Percentiles rank a stretch among this genome's conserved stretches.
Conservation (phyloP, 257 asterid species). For the Fraxinus americana region DNA sequence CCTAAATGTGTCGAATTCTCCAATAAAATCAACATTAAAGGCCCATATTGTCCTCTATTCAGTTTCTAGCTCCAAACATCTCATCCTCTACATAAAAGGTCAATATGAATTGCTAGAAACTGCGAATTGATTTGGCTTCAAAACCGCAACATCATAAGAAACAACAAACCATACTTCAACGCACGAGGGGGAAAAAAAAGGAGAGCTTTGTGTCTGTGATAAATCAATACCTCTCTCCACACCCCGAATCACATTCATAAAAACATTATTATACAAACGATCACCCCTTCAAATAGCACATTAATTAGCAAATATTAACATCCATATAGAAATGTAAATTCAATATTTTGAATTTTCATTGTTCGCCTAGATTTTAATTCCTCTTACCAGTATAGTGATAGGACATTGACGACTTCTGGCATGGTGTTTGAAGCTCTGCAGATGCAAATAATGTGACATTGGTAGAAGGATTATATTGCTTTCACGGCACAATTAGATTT, state of each 20-base stretch:
- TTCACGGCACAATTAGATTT: background rate
- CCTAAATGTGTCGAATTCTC: too few species aligned
- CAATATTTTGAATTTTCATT: background rate
- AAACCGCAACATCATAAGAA: too few species aligned
- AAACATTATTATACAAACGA: background rate
- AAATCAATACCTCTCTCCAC: slow-evolving; percentile 32
- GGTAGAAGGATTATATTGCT: background rate
- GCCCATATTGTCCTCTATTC: too few species aligned
- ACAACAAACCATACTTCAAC: too few species aligned
- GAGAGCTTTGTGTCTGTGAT: slow-evolving; percentile 19
- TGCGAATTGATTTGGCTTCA: too few species aligned
- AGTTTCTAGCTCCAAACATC: too few species aligned
- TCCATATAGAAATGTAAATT: background rate
- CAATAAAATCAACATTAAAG: too few species aligned
- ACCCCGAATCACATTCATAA: slow-evolving; percentile 36
- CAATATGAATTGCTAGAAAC: too few species aligned
- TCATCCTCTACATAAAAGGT: too few species aligned
- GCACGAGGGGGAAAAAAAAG: too few species aligned
- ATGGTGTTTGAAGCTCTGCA: slow-evolving; percentile 44
- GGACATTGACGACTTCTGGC: slow-evolving; percentile 38
- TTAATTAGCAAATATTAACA: slow-evolving; percentile 9
- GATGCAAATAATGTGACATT: slow-evolving; percentile 22
- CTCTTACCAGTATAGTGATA: slow-evolving; percentile 51
- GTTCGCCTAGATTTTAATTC: background rate
- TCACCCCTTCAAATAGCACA: background rate